Percentiles rank a stretch among this genome's conserved stretches.
phyloP scores from a whole-genome alignment of 2,329 filamentous ascomycete genomes.

The Dothiorella sarmentorum region DNA sequence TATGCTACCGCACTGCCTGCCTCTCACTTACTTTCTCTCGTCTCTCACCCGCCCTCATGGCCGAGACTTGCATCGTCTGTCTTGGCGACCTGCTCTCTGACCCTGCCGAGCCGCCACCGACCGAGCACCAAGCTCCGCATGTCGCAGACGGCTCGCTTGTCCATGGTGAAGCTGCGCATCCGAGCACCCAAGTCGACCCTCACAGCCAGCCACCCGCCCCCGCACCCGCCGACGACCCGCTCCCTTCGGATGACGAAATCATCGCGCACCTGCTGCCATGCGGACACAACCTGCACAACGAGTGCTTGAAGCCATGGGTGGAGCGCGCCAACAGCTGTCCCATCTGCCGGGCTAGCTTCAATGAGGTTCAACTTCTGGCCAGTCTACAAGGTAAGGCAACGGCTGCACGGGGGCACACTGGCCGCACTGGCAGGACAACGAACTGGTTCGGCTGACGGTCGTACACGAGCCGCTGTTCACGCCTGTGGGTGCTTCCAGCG shows the following conservation, averaged over 20 bases:
- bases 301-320: slow-evolving; percentile 90
- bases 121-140: slow-evolving; percentile 26
- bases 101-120: slow-evolving; percentile 32
- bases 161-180: slow-evolving; percentile 16
- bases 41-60: slow-evolving; percentile 44
- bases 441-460: slow-evolving; percentile 13
- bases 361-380: slow-evolving; percentile 80
- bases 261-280: slow-evolving; percentile 69
- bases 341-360: slow-evolving; percentile 90
- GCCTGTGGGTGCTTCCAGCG: slow-evolving; percentile 17
- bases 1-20: slow-evolving; percentile 12
- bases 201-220: slow-evolving; percentile 16
- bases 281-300: slow-evolving; percentile 88
- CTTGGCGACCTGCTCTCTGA: slow-evolving; percentile 63
- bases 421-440: slow-evolving; percentile 5
- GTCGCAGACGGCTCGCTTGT: slow-evolving; percentile 18
- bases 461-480: slow-evolving; percentile 4
- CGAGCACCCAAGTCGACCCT: not conserved
- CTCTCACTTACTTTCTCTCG: slow-evolving; percentile 6
- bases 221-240: slow-evolving; percentile 28
- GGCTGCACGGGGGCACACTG: not conserved
- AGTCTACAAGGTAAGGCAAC: slow-evolving; percentile 68
- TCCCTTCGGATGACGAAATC: slow-evolving; percentile 45
- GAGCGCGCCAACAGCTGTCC: slow-evolving; percentile 97
- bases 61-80: slow-evolving; percentile 69